Conservation (phyloP, 805 yeast species). For the Yarrowia sp. region DNA sequence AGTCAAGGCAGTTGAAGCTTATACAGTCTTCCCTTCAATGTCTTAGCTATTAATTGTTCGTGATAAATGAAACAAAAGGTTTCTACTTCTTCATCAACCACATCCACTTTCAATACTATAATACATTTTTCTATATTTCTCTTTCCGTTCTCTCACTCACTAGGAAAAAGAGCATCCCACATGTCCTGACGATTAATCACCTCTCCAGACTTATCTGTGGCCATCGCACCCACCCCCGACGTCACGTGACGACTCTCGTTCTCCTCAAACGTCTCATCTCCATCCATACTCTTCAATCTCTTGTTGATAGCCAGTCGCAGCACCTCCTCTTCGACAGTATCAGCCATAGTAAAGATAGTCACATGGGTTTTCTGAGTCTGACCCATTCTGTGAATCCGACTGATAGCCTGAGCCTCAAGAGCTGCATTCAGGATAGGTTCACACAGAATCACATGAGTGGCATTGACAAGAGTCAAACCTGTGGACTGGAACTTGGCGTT, state of each 20-base stretch:
- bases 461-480: slow-evolving; percentile 89
- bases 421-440: slow-evolving; percentile 92
- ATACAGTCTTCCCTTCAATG: too few species aligned
- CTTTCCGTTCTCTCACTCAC: neutral
- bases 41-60: too few species aligned
- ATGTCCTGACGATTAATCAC: slow-evolving; percentile 17
- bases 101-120: neutral
- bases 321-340: slow-evolving; percentile 89
- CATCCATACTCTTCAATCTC: slow-evolving; percentile 51
- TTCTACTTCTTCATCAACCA: too few species aligned
- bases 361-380: slow-evolving; percentile 82
- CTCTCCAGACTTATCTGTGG: slow-evolving; percentile 24
- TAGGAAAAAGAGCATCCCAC: slow-evolving; percentile 35
- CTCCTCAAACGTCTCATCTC: slow-evolving; percentile 32
- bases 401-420: slow-evolving; percentile 88
- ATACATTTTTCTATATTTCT: neutral
- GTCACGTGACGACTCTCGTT: slow-evolving; percentile 22
- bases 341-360: slow-evolving; percentile 87
- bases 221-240: slow-evolving; percentile 6
- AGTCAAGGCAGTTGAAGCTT: too few species aligned
- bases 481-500: slow-evolving; percentile 87
- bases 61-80: too few species aligned
- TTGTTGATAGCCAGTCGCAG: slow-evolving; percentile 69
- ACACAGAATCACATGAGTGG: slow-evolving; percentile 88
- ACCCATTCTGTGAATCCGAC: slow-evolving; percentile 91